Evolutionary conservation across 2,329 filamentous ascomycete species (phyloP), one percentile per base, ranked within the genome.

Genomic region (Ophiocordyceps sinensis): DNA sequence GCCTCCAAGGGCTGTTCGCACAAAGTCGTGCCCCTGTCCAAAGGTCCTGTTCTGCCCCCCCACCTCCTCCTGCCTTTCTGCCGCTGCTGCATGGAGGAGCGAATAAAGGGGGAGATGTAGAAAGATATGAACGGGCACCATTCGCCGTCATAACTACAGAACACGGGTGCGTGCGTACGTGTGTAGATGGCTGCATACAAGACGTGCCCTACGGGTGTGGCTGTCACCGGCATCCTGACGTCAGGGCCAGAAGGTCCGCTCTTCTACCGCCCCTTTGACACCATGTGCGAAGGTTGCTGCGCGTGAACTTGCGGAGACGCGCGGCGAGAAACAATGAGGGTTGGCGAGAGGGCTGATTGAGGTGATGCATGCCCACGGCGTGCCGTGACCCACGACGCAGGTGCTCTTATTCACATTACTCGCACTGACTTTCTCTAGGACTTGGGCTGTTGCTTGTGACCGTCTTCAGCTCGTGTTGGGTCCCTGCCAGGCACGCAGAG

Each of bases 231-330:
- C 39, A 19, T 10, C 26, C 34, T 40, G 39, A 36, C 39, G 39
- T 40, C 39, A 40, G 19, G 3, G 10, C 10, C 29, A 8, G 30
- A 36, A 28, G 8, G 35, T 29, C 31, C 39, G 31, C 31, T 34
- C 28, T 21, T 36, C 17, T 40, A 26, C 39, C 39, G 32, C 39
- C 15, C 12, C n/a, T 40, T n/a, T 19, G 17, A 17, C 23, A 21
- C 31, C 21, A 34, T 8, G 31, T 15, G 14, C 39, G 23, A 36
- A 23, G 26, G 12, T 36, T 14, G 14, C 17, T 28, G 39, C 26
- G 21, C 39, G 39, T 29, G 32, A 23, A 40, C 15, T n/a, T 21
- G 39, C 39, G 39, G 39, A 40, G 31, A n/a, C 32, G 32, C n/a
- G 32, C 32, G 32, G 32, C 19, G 32, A 35, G 17, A 15, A 8